phyloP scores from a whole-genome alignment of 2,329 filamentous ascomycete genomes.

The Diaporthe helianthi region DNA sequence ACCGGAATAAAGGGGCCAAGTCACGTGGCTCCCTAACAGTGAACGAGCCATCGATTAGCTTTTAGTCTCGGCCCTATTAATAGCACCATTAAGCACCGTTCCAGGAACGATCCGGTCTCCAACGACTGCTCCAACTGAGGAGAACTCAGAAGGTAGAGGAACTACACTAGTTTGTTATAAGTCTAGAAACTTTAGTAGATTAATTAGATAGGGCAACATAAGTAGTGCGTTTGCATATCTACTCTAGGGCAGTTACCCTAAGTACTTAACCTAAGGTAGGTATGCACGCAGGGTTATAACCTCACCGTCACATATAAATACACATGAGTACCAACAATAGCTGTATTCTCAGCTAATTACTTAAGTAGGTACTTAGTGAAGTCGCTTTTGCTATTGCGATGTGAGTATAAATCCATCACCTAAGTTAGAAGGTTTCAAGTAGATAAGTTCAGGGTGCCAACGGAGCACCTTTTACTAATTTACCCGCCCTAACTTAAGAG shows the following conservation, averaged over 20 bases:
- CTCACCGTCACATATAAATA: not conserved
- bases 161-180: not conserved
- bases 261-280: too few relatives aligned
- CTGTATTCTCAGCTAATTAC: too few relatives aligned
- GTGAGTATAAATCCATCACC: not conserved
- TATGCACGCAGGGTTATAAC: not conserved
- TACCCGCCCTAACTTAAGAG: not conserved
- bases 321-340: not conserved
- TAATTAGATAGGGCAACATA: not conserved
- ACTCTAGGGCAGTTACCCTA: not conserved
- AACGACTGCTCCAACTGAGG: not conserved
- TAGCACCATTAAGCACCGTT: not conserved
- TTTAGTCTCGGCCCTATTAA: not conserved
- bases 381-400: not conserved
- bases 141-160: too few relatives aligned
- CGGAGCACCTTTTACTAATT: not conserved
- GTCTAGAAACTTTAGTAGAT: not conserved
- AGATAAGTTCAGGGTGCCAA: not conserved
- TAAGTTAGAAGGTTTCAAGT: conserved; percentile 9
- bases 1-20: conserved; percentile 2
- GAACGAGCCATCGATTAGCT: not conserved
- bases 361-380: not conserved
- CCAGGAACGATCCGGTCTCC: not conserved
- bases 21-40: conserved; percentile 30
- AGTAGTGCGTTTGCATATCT: not conserved